phyloP scores from a whole-genome alignment of 441 rosid species.

The Pelargonium hybrid region DNA sequence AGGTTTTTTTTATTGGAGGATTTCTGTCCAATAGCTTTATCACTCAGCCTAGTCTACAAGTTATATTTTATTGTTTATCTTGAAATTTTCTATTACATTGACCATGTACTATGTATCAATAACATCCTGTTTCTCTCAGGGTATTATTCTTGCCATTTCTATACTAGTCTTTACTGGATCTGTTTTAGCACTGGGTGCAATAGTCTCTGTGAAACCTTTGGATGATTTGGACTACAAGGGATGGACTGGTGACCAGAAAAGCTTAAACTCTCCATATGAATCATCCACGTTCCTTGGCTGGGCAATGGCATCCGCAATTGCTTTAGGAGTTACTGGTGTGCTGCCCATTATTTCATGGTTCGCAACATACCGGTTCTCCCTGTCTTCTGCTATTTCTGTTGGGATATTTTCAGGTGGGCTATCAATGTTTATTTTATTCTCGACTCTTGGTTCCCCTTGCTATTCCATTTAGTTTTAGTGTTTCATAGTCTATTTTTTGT shows the following conservation, averaged over 20 bases:
- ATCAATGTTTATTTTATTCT: slow-evolving; percentile 12
- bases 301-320: slow-evolving; percentile 96
- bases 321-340: slow-evolving; percentile 81
- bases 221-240: slow-evolving; percentile 75
- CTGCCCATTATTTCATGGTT: slow-evolving; percentile 98
- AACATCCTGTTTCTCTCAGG: slow-evolving; percentile 39
- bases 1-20: not conserved
- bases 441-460: slow-evolving; percentile 2
- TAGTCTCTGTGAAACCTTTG: slow-evolving; percentile 83
- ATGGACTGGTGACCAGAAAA: slow-evolving; percentile 53
- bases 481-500: not conserved
- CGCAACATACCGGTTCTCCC: slow-evolving; percentile 84
- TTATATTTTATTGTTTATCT: slow-evolving; percentile 3
- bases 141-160: slow-evolving; percentile 59
- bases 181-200: slow-evolving; percentile 74
- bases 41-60: not conserved
- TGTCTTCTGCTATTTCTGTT: slow-evolving; percentile 80
- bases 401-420: slow-evolving; percentile 77
- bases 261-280: slow-evolving; percentile 69
- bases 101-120: slow-evolving; percentile 18
- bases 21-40: not conserved
- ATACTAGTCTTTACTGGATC: slow-evolving; percentile 63
- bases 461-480: not conserved
- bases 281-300: slow-evolving; percentile 94
- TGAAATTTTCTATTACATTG: not conserved